Evolutionary conservation across 176 grass and related monocot genomes (phyloP).

Genomic region (Rhynchospora breviuscula): DNA sequence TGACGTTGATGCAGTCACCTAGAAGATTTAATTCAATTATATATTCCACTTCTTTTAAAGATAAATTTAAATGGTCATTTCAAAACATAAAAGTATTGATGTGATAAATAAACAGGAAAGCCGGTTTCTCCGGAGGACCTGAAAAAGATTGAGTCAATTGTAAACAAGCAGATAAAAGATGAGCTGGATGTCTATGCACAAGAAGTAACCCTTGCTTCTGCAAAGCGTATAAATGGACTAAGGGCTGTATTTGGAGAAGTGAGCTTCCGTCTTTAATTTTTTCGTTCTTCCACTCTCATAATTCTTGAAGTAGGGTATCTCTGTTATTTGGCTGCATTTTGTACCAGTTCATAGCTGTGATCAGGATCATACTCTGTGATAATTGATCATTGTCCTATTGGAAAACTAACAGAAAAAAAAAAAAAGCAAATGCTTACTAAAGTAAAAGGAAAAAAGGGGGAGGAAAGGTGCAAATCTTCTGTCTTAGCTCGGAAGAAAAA

Average conservation of each 20-base stretch:
- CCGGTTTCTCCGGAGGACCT: slow-evolving; percentile 82
- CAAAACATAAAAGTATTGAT: neutral
- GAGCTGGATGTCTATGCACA: slow-evolving; percentile 66
- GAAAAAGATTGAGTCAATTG: slow-evolving; percentile 90
- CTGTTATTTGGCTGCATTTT: slow-evolving; percentile 6
- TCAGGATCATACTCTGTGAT: neutral
- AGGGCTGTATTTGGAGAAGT: slow-evolving; percentile 91
- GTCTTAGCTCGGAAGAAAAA: neutral
- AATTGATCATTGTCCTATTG: neutral
- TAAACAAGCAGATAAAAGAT: slow-evolving; percentile 89
- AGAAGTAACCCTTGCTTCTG: slow-evolving; percentile 61
- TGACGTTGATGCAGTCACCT: neutral
- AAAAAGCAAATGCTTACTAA: neutral
- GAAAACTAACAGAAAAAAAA: neutral
- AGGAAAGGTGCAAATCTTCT: neutral
- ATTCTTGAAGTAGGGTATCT: neutral
- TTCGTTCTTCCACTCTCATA: neutral
- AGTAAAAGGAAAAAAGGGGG: neutral
- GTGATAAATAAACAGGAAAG: slow-evolving; percentile 58
- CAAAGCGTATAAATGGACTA: slow-evolving; percentile 67
- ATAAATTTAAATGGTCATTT: neutral
- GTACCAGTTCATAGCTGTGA: neutral
- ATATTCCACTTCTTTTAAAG: neutral
- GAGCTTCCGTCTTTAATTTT: slow-evolving; percentile 19
- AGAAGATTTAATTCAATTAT: neutral